Evolutionary conservation across 2,329 filamentous ascomycete genomes (phyloP).

Genomic region (Exophiala sp.): DNA sequence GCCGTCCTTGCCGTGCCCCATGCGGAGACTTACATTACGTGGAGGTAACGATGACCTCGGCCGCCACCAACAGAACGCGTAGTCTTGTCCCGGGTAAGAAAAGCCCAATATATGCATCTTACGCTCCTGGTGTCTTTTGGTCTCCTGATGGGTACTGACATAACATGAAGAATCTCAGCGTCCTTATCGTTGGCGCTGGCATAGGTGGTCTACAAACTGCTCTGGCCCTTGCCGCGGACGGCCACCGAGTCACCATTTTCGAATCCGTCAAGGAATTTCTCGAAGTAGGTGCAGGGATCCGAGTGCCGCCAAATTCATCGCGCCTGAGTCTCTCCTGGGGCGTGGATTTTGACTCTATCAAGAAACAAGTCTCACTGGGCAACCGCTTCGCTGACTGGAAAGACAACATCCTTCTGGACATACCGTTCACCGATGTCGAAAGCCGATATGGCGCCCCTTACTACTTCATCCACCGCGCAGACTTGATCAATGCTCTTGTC

Average conservation of each 20-base stretch:
- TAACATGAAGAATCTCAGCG: constrained; percentile 15
- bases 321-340: constrained; percentile 21
- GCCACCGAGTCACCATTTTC: constrained; percentile 31
- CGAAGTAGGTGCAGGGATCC: constrained; percentile 29
- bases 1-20: too few relatives aligned
- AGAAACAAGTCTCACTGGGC: constrained; percentile 30
- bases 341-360: constrained; percentile 22
- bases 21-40: too few relatives aligned
- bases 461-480: constrained; percentile 34
- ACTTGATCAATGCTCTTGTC: constrained; percentile 28
- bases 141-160: neutral
- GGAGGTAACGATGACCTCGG: too few relatives aligned
- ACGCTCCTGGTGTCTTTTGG: too few relatives aligned
- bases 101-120: too few relatives aligned
- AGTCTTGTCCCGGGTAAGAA: too few relatives aligned
- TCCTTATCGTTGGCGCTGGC: constrained; percentile 25
- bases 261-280: constrained; percentile 28
- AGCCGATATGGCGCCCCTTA: constrained; percentile 31
- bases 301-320: constrained; percentile 28
- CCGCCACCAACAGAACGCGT: too few relatives aligned
- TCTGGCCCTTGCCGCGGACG: constrained; percentile 27
- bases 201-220: constrained; percentile 26
- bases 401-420: constrained; percentile 29
- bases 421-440: constrained; percentile 26
- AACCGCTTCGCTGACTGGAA: constrained; percentile 34